Evolutionary conservation across 768 basidiomycete species (phyloP).

Genomic region (Lactarius psammicola): DNA sequence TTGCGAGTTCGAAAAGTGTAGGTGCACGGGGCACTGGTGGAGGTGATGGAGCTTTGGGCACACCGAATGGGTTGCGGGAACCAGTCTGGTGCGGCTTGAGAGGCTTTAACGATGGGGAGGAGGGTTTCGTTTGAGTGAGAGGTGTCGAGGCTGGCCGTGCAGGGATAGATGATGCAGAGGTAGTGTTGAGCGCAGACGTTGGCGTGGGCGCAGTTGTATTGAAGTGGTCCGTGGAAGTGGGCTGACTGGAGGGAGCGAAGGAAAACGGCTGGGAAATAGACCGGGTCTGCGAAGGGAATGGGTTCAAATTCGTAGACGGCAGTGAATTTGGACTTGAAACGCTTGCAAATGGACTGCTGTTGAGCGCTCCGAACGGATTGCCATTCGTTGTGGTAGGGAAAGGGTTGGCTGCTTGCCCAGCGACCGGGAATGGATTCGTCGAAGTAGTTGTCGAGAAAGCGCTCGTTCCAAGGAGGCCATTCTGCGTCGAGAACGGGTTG

Average conservation of each 20-base stretch:
- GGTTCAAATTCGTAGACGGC: constrained; percentile 2
- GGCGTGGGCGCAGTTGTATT: constrained; percentile 25
- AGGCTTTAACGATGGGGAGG: constrained; percentile 52
- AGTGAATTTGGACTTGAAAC: constrained; percentile 1
- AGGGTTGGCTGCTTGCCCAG: constrained; percentile 14
- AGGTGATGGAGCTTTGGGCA: constrained; percentile 51
- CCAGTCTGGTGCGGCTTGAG: constrained; percentile 90
- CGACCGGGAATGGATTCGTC: constrained; percentile 15
- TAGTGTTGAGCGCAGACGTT: constrained; percentile 29
- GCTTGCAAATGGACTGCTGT: not conserved
- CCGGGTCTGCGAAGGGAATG: constrained; percentile 12
- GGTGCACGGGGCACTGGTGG: constrained; percentile 74
- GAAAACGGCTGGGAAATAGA: constrained; percentile 17
- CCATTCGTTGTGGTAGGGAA: constrained; percentile 13
- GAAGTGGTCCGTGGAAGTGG: not conserved
- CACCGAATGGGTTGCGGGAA: constrained; percentile 92
- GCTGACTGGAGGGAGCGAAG: constrained; percentile 10
- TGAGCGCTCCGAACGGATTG: constrained; percentile 16
- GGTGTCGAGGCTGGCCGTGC: constrained; percentile 74
- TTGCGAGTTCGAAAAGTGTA: constrained; percentile 77
- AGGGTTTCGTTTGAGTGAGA: constrained; percentile 43
- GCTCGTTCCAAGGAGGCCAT: constrained; percentile 7
- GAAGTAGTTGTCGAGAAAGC: constrained; percentile 7
- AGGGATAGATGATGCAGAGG: constrained; percentile 36
- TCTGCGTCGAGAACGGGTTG: constrained; percentile 24